Percentiles rank a stretch among this genome's conserved stretches.
Evolutionary conservation across 2,329 filamentous ascomycete genomes (phyloP).

Genomic region (Pyricularia grisea): DNA sequence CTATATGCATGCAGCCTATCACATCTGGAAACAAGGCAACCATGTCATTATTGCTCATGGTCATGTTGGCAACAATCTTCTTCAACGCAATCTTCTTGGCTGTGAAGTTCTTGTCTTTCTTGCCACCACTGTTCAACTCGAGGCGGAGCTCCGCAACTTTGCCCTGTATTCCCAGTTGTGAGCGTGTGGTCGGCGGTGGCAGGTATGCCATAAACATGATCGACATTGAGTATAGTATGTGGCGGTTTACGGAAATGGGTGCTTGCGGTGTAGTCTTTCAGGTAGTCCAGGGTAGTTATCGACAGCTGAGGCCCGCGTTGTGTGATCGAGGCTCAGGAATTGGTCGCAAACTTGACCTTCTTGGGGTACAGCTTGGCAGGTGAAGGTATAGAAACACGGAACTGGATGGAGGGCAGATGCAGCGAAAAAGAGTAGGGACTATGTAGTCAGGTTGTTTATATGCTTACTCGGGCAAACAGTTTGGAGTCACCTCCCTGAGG

Average conservation of each 20-base stretch:
- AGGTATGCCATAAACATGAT: slow-evolving; percentile 46
- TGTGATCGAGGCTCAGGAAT: not conserved
- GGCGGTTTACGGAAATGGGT: not conserved
- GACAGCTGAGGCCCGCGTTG: not conserved
- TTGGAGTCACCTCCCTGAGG: slow-evolving; percentile 85
- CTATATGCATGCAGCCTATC: slow-evolving; percentile 89
- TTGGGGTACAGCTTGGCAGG: not conserved
- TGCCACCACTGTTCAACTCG: slow-evolving; percentile 85
- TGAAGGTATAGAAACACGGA: not conserved
- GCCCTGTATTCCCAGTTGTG: slow-evolving; percentile 66
- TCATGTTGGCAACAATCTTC: slow-evolving; percentile 99
- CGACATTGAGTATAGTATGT: not conserved
- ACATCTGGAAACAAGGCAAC: slow-evolving; percentile 93
- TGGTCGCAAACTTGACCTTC: not conserved
- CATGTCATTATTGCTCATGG: slow-evolving; percentile 99
- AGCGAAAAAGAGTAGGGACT: slow-evolving; percentile 3
- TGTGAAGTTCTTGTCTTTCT: slow-evolving; percentile 95
- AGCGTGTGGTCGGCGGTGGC: slow-evolving; percentile 30
- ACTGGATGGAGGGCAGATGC: not conserved
- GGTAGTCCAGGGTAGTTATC: not conserved
- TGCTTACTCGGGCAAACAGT: slow-evolving; percentile 89
- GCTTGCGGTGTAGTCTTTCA: not conserved
- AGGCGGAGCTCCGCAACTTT: slow-evolving; percentile 95
- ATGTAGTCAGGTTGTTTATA: slow-evolving; percentile 4
- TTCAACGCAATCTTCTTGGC: slow-evolving; percentile 97